Evolutionary conservation across 192 early-diverging fungal species (phyloP).

Genomic region (Coemansia guatemalensis): DNA sequence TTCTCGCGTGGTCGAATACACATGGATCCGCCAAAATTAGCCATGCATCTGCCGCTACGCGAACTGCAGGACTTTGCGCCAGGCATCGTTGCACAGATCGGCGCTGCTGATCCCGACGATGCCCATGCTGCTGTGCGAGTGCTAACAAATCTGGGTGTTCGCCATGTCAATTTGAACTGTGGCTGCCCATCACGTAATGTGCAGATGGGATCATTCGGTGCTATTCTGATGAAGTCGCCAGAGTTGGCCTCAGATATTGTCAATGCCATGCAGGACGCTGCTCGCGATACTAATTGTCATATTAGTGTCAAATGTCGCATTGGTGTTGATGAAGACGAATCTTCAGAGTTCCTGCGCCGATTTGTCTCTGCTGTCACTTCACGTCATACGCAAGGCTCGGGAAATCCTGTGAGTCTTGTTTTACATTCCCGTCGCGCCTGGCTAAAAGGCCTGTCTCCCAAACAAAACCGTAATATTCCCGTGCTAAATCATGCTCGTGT

Average conservation of each 20-base stretch:
- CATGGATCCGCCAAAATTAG: conserved; percentile 13
- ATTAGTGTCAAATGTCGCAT: conserved; percentile 75
- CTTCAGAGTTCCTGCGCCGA: conserved; percentile 56
- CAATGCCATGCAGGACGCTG: conserved; percentile 54
- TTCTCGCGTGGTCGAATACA: conserved; percentile 43
- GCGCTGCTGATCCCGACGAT: conserved; percentile 30
- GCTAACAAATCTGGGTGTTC: conserved; percentile 59
- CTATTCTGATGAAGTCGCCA: conserved; percentile 69
- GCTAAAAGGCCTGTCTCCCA: conserved; percentile 64
- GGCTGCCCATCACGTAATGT: conserved; percentile 74
- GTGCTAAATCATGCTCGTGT: conserved; percentile 64
- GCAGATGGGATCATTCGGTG: conserved; percentile 66
- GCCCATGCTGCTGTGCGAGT: conserved; percentile 31
- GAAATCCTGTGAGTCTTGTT: conserved; percentile 47
- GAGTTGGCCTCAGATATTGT: conserved; percentile 58
- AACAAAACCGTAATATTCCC: conserved; percentile 67
- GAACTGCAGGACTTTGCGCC: conserved; percentile 36
- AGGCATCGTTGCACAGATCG: conserved; percentile 50
- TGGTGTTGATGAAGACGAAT: conserved; percentile 71
- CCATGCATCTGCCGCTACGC: conserved; percentile 26
- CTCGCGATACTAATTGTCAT: conserved; percentile 30
- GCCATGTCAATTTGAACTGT: conserved; percentile 68
- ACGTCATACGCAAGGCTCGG: neutral
- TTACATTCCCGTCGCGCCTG: conserved; percentile 72
- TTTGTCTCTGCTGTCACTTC: conserved; percentile 33